phyloP scores from a whole-genome alignment of 306 rosid genomes.

The Dryas octopetala region DNA sequence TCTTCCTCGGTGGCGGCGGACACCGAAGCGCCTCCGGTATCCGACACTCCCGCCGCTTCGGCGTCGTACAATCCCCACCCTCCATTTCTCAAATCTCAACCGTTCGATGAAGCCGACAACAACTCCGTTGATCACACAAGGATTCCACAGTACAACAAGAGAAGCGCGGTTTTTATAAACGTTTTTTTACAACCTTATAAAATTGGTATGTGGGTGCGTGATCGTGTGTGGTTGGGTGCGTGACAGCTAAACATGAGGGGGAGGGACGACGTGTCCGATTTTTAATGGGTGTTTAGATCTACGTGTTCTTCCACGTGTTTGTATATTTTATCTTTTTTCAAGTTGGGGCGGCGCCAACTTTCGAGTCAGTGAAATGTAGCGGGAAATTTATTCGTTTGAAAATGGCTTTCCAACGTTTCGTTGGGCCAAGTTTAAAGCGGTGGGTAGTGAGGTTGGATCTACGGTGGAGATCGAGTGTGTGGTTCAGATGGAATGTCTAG shows the following conservation, averaged over 20 bases:
- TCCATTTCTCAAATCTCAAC: slow-evolving; percentile 23
- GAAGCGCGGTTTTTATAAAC: background rate
- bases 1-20: slow-evolving; percentile 80
- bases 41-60: slow-evolving; percentile 51
- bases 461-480: background rate
- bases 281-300: background rate
- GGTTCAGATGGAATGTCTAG: background rate
- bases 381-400: slow-evolving; percentile 38
- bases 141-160: background rate
- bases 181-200: background rate
- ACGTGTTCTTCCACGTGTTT: slow-evolving; percentile 12
- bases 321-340: slow-evolving; percentile 30
- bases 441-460: too few species aligned
- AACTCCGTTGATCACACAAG: background rate
- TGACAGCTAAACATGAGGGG: slow-evolving; percentile 29
- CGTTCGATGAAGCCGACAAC: slow-evolving; percentile 2
- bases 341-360: slow-evolving; percentile 39
- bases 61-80: slow-evolving; percentile 56
- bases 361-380: slow-evolving; percentile 46
- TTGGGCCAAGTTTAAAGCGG: background rate
- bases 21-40: slow-evolving; percentile 48
- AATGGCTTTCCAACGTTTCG: background rate
- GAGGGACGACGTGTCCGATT: slow-evolving; percentile 16
- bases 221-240: slow-evolving; percentile 15
- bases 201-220: too few species aligned